These are phyloP conservation scores for Globisporangium splendens DNA, from an alignment of 352 stramenopile genomes.

Conservation along the genomic window DNA sequence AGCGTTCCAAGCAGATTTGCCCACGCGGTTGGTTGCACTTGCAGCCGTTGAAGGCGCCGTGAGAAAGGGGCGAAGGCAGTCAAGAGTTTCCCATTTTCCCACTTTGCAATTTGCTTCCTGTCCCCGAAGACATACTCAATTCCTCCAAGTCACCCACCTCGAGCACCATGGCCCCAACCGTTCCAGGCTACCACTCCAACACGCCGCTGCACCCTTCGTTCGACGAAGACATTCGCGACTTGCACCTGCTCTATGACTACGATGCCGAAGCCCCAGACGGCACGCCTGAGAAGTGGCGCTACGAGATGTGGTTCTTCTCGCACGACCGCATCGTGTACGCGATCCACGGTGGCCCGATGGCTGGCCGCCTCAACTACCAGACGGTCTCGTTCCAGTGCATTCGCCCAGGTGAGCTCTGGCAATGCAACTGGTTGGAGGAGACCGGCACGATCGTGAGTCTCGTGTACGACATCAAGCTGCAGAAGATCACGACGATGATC, in stretches of 20 bases:
- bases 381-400: no score
- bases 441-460: conserved; percentile 49
- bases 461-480: conserved; percentile 46
- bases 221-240: conserved; percentile 34
- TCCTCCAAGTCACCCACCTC: not conserved
- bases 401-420: no score
- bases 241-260: conserved; percentile 40
- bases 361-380: no score
- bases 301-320: conserved; percentile 64
- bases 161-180: conserved; percentile 28
- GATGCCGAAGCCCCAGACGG: conserved; percentile 33
- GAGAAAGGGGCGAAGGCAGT: no score
- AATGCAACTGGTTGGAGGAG: no score
- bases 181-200: conserved; percentile 57
- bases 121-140: no score
- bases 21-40: no score
- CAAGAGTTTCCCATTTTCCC: no score
- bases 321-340: conserved; percentile 52
- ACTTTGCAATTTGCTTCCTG: no score
- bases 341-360: conserved; percentile 56
- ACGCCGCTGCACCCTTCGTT: conserved; percentile 50
- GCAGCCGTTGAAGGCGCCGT: no score
- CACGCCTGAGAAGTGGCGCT: conserved; percentile 53
- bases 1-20: no score
- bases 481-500: conserved; percentile 54